Conservation (phyloP, 116 monocot species). For the Dioscorea cayenensis region DNA sequence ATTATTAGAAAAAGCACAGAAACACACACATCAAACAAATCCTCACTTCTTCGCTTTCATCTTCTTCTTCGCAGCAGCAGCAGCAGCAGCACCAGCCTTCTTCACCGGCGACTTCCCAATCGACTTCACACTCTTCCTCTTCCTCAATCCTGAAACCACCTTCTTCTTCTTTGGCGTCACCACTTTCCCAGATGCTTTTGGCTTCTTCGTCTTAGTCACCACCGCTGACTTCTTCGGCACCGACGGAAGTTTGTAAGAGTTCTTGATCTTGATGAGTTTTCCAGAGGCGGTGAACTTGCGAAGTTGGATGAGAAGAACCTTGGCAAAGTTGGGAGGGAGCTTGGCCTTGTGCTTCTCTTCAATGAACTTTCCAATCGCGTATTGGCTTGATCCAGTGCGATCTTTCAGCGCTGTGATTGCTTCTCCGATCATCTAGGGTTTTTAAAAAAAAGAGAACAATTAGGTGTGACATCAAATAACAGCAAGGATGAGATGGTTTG, state of each 20-base stretch:
- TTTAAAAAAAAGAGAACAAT: not conserved
- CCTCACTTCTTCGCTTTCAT: no score
- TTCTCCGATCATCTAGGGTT: constrained; percentile 49
- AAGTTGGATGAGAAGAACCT: constrained; percentile 37
- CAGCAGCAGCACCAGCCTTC: no score
- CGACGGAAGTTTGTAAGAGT: constrained; percentile 44
- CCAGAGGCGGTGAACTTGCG: constrained; percentile 44
- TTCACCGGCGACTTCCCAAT: no score
- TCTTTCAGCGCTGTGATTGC: constrained; percentile 63
- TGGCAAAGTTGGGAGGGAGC: constrained; percentile 48
- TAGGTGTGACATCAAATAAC: no score
- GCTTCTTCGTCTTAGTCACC: no score
- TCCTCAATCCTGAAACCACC: no score
- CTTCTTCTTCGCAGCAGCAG: no score
- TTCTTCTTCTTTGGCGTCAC: no score
- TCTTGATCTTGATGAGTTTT: constrained; percentile 63
- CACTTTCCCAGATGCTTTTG: no score
- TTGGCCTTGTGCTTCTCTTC: constrained; percentile 57
- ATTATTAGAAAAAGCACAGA: no score
- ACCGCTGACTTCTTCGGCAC: constrained; percentile 3
- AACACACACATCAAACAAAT: no score
- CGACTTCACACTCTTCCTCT: no score
- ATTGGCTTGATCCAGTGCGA: constrained; percentile 57
- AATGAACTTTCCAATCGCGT: constrained; percentile 56
- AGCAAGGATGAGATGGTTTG: not conserved